phyloP scores from a whole-genome alignment of 306 rosid species.

The Quercus bicolor region DNA sequence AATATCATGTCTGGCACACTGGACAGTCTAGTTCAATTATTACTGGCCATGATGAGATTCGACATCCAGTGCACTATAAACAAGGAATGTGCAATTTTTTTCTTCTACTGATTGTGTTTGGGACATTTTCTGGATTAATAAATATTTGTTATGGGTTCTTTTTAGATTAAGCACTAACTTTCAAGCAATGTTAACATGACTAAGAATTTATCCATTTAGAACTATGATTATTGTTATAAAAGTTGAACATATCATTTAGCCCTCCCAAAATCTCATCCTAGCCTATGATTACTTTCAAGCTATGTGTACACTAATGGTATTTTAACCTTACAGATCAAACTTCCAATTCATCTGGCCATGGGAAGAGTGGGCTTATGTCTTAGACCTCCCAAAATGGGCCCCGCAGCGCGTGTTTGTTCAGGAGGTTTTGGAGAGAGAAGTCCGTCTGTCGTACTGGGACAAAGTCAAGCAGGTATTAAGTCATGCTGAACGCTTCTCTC shows the following conservation, averaged over 20 bases:
- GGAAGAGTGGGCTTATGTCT: conserved; percentile 96
- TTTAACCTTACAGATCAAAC: conserved; percentile 66
- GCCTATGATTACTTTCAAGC: not conserved
- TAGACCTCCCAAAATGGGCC: conserved; percentile 98
- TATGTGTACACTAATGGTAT: conserved; percentile 7
- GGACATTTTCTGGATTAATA: not conserved
- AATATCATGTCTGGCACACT: not conserved
- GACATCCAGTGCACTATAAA: not conserved
- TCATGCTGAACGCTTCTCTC: conserved; percentile 1
- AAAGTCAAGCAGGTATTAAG: conserved; percentile 87
- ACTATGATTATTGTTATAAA: not conserved
- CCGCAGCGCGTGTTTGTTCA: conserved; percentile 98
- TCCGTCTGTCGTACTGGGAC: conserved; percentile 97
- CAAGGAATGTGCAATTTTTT: not conserved
- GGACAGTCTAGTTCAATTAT: not conserved
- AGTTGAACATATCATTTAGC: not conserved
- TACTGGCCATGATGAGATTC: not conserved
- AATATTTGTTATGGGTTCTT: not conserved
- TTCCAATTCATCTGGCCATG: conserved; percentile 99
- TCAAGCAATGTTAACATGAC: not conserved
- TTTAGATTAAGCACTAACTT: not conserved
- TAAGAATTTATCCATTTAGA: not conserved
- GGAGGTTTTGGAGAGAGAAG: conserved; percentile 98
- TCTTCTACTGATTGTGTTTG: not conserved
- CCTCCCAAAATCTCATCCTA: too few species aligned